A percentile compares a stretch with the other conserved stretches of the same genome.
These are phyloP conservation scores for Melampsora americana DNA, from an alignment of 1,284 basidiomycete genomes.

Conservation along the genomic window DNA sequence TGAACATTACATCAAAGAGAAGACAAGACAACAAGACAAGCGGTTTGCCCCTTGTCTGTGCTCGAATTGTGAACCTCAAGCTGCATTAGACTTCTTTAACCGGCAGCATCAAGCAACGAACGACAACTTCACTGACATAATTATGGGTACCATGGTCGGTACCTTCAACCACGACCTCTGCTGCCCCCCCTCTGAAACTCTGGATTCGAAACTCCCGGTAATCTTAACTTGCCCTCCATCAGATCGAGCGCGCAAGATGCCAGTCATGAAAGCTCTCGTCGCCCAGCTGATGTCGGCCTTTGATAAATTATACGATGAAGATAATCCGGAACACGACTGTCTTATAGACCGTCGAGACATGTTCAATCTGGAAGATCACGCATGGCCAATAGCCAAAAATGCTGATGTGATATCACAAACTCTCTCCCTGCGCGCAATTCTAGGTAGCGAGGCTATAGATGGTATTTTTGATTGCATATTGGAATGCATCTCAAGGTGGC, in stretches of 20 bases:
- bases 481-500: too few relatives aligned
- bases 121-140: background rate
- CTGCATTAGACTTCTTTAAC: background rate
- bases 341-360: too few relatives aligned
- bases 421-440: too few relatives aligned
- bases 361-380: too few relatives aligned
- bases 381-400: too few relatives aligned
- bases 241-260: background rate
- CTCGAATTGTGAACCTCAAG: constrained; percentile 2
- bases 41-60: background rate
- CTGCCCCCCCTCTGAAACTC: background rate
- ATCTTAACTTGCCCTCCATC: background rate
- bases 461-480: too few relatives aligned
- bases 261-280: background rate
- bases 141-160: background rate
- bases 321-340: too few relatives aligned
- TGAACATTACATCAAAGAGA: background rate
- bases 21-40: background rate
- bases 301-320: too few relatives aligned
- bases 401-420: too few relatives aligned
- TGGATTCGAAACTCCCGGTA: background rate
- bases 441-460: too few relatives aligned
- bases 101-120: background rate
- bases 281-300: too few relatives aligned
- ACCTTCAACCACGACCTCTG: background rate